A percentile compares a stretch with the other conserved stretches of the same genome.
Conservation (phyloP, 148 eudicot genomes). For the Salicornia ramosissima region DNA sequence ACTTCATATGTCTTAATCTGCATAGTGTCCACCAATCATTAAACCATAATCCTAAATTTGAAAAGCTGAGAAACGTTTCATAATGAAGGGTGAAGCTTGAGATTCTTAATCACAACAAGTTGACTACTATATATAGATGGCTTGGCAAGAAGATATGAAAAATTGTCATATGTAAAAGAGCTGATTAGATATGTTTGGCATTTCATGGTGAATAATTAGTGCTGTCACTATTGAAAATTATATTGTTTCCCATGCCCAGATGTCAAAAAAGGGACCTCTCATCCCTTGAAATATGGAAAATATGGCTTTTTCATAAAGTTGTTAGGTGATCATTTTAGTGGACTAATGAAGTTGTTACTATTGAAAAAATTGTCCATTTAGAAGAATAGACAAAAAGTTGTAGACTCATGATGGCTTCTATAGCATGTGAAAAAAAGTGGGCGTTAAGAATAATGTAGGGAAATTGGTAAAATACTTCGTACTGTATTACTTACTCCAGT, state of each 20-base stretch:
- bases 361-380: slow-evolving; percentile 12
- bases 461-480: not conserved
- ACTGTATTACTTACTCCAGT: not conserved
- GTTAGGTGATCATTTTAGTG: slow-evolving; percentile 26
- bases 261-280: slow-evolving; percentile 13
- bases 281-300: slow-evolving; percentile 29
- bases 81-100: not conserved
- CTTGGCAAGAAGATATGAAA: not conserved
- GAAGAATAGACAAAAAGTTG: not conserved
- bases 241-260: slow-evolving; percentile 33
- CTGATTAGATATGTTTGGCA: slow-evolving; percentile 21
- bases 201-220: not conserved
- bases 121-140: slow-evolving; percentile 1
- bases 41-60: not conserved
- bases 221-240: slow-evolving; percentile 15
- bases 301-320: slow-evolving; percentile 33
- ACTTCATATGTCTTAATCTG: not conserved
- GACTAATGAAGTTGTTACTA: slow-evolving; percentile 14
- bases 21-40: not conserved
- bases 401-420: slow-evolving; percentile 4
- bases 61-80: not conserved
- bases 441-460: not conserved
- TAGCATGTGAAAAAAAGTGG: slow-evolving; percentile 21
- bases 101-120: not conserved
- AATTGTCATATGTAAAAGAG: slow-evolving; percentile 6